phyloP scores from a whole-genome alignment of 768 basidiomycete genomes.

The Tulasnella sp. region DNA sequence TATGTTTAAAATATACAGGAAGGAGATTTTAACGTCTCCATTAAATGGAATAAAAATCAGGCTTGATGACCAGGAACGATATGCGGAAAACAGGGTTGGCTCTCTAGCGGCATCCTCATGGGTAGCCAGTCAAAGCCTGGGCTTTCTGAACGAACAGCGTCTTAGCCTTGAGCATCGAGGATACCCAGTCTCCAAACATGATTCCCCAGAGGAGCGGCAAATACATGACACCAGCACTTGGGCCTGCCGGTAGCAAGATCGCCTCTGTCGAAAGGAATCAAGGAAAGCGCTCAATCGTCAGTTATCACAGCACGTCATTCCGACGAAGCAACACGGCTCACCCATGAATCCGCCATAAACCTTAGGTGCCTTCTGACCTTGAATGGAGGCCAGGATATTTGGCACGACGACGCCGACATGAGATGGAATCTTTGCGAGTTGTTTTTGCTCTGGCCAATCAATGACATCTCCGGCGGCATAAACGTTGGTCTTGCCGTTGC shows the following conservation, averaged over 20 bases:
- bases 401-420: slow-evolving; percentile 27
- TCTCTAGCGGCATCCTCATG: not conserved
- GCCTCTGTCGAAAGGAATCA: slow-evolving; percentile 4
- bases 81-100: not conserved
- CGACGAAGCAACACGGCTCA: not conserved
- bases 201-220: slow-evolving; percentile 30
- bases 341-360: slow-evolving; percentile 24
- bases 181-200: slow-evolving; percentile 30
- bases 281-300: not conserved
- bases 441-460: slow-evolving; percentile 32
- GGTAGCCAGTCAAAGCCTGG: not conserved
- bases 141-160: slow-evolving; percentile 13
- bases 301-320: not conserved
- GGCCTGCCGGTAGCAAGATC: slow-evolving; percentile 15
- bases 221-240: slow-evolving; percentile 6
- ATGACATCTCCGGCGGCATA: slow-evolving; percentile 33
- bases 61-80: not conserved
- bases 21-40: not conserved
- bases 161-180: slow-evolving; percentile 20
- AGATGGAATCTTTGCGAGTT: slow-evolving; percentile 26
- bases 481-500: slow-evolving; percentile 30
- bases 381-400: slow-evolving; percentile 29
- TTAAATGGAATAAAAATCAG: not conserved
- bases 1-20: not conserved
- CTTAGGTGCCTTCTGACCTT: not conserved